phyloP scores from a whole-genome alignment of 1,284 basidiomycete genomes.

The Ustilago cynodontis region DNA sequence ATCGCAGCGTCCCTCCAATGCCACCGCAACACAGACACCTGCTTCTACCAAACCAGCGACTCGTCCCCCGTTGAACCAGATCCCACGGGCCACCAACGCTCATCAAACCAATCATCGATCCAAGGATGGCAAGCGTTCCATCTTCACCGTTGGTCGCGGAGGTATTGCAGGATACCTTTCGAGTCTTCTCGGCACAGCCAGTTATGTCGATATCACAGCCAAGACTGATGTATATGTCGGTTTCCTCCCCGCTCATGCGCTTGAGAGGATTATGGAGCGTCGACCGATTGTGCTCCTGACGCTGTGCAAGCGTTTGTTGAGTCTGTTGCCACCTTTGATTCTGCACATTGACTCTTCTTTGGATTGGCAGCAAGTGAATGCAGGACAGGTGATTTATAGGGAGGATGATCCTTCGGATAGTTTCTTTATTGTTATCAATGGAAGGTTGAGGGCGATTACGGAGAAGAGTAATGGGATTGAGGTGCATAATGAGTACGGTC shows the following conservation, averaged over 20 bases:
- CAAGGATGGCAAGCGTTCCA: conserved; percentile 53
- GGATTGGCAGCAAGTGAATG: conserved; percentile 97
- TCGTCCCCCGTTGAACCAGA: conserved; percentile 22
- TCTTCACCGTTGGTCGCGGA: conserved; percentile 91
- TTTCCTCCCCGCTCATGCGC: conserved; percentile 86
- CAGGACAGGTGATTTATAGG: conserved; percentile 90
- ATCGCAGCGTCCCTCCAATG: conserved; percentile 9
- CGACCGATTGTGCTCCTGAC: conserved; percentile 94
- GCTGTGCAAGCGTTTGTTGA: conserved; percentile 94
- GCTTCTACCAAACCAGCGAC: conserved; percentile 3
- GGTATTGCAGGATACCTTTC: conserved; percentile 98
- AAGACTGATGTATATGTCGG: conserved; percentile 98
- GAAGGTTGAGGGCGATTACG: conserved; percentile 85
- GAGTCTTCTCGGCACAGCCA: conserved; percentile 88
- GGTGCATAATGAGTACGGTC: conserved; percentile 92
- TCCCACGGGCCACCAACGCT: conserved; percentile 11
- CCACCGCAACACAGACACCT: conserved; percentile 4
- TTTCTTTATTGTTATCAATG: conserved; percentile 97
- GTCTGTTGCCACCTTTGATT: conserved; percentile 91
- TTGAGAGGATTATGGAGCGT: conserved; percentile 91
- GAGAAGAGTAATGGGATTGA: conserved; percentile 76
- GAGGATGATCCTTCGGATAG: conserved; percentile 90
- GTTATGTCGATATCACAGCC: conserved; percentile 94
- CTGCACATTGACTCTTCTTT: conserved; percentile 96
- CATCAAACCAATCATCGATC: conserved; percentile 16